Evolutionary conservation across 1,284 basidiomycete genomes (phyloP).

Genomic region (Ustilago trichophora): DNA sequence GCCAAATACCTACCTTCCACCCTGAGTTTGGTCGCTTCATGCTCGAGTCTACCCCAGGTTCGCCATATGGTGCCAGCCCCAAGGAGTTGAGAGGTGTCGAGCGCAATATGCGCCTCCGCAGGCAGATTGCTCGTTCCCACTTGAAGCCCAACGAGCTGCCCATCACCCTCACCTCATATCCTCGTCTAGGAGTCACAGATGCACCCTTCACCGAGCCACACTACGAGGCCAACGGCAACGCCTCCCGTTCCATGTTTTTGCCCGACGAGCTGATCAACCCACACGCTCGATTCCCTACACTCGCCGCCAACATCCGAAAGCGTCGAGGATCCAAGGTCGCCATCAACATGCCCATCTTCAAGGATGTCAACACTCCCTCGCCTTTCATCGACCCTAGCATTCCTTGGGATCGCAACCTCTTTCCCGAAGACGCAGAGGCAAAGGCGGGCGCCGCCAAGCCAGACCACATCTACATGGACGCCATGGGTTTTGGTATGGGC

Average conservation of each 20-base stretch:
- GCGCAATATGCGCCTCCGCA: conserved; percentile 86
- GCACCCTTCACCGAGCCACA: conserved; percentile 86
- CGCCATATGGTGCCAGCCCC: conserved; percentile 87
- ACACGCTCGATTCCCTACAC: conserved; percentile 95
- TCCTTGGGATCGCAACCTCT: conserved; percentile 81
- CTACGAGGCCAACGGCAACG: conserved; percentile 78
- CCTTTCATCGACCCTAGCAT: conserved; percentile 91
- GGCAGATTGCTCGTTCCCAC: conserved; percentile 82
- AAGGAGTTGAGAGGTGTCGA: conserved; percentile 88
- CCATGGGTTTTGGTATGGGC: conserved; percentile 99
- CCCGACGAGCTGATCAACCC: conserved; percentile 96
- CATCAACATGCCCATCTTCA: conserved; percentile 92
- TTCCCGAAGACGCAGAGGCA: conserved; percentile 85
- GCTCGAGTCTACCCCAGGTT: conserved; percentile 96
- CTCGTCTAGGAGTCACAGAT: conserved; percentile 85
- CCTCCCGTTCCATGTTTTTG: conserved; percentile 90
- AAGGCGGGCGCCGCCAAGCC: conserved; percentile 81
- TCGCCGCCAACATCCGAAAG: conserved; percentile 92
- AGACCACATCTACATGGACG: conserved; percentile 97
- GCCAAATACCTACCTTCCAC: conserved; percentile 86
- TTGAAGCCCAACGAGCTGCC: conserved; percentile 87
- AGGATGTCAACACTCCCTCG: conserved; percentile 84
- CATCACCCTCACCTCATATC: conserved; percentile 93
- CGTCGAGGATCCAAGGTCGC: conserved; percentile 91
- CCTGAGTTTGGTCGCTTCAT: conserved; percentile 99